phyloP scores from a whole-genome alignment of 164 flowering plant genomes.

The Berberis vulgaris region DNA sequence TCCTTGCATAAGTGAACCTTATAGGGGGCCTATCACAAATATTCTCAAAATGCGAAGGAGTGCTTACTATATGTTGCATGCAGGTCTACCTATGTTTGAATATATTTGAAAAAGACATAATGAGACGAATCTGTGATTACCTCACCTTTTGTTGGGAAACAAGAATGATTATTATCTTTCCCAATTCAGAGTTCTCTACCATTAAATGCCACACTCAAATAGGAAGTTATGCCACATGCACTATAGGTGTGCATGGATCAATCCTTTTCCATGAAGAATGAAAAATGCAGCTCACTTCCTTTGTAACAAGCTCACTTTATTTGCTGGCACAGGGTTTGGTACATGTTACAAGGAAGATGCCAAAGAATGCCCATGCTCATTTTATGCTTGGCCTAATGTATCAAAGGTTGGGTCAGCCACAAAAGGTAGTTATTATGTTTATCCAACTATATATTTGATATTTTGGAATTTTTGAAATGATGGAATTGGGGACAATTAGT shows the following conservation, averaged over 20 bases:
- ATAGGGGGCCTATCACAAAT: too few relatives aligned
- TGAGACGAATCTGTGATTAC: too few relatives aligned
- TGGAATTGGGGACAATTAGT: neutral
- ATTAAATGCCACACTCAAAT: too few relatives aligned
- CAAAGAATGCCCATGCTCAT: slow-evolving; percentile 95
- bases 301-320: neutral
- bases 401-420: slow-evolving; percentile 83
- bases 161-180: too few relatives aligned
- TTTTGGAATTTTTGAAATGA: neutral
- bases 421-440: slow-evolving; percentile 46
- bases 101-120: too few relatives aligned
- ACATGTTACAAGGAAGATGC: slow-evolving; percentile 89
- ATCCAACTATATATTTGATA: neutral
- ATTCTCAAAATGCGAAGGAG: too few relatives aligned
- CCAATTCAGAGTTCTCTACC: too few relatives aligned
- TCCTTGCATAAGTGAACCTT: too few relatives aligned
- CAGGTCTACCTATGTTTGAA: too few relatives aligned
- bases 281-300: neutral
- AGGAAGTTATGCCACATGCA: neutral
- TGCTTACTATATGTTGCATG: too few relatives aligned
- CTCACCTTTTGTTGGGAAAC: too few relatives aligned
- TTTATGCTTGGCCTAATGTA: slow-evolving; percentile 87
- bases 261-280: too few relatives aligned
- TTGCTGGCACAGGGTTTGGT: slow-evolving; percentile 56
- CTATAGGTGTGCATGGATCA: neutral